Evolutionary conservation across 2,329 filamentous ascomycete genomes (phyloP).

Genomic region (Exophiala sp.): DNA sequence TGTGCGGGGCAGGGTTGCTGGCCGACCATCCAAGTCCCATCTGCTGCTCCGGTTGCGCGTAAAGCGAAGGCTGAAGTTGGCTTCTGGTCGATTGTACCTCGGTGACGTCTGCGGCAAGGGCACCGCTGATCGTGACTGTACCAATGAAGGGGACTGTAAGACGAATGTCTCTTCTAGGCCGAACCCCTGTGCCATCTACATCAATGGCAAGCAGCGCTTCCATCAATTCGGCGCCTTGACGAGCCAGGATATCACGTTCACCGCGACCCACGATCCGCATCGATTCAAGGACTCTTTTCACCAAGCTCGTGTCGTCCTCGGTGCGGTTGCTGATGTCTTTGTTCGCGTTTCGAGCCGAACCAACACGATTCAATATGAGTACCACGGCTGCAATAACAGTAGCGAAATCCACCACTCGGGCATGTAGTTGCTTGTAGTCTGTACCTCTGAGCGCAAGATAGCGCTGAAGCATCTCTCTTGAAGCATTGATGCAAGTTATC

Average conservation of each 20-base stretch:
- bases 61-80: background rate
- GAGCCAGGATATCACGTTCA: slow-evolving; percentile 3
- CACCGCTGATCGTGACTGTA: background rate
- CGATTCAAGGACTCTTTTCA: slow-evolving; percentile 1
- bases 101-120: background rate
- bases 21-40: background rate
- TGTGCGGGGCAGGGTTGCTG: background rate
- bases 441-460: slow-evolving; percentile 39
- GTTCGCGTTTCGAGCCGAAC: background rate
- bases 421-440: slow-evolving; percentile 25
- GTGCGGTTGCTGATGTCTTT: background rate
- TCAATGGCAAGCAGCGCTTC: background rate
- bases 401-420: slow-evolving; percentile 4
- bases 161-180: background rate
- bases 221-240: slow-evolving; percentile 4
- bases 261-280: slow-evolving; percentile 4
- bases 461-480: slow-evolving; percentile 49
- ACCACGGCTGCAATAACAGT: slow-evolving; percentile 1
- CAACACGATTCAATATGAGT: slow-evolving; percentile 4
- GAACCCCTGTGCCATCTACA: background rate
- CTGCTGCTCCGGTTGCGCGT: background rate
- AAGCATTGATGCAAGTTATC: slow-evolving; percentile 48
- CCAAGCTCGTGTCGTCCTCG: slow-evolving; percentile 1
- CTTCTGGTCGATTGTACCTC: background rate
- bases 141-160: slow-evolving; percentile 8